Evolutionary conservation across 1,139 yeast species (phyloP).

Genomic region (Pichia sp.): DNA sequence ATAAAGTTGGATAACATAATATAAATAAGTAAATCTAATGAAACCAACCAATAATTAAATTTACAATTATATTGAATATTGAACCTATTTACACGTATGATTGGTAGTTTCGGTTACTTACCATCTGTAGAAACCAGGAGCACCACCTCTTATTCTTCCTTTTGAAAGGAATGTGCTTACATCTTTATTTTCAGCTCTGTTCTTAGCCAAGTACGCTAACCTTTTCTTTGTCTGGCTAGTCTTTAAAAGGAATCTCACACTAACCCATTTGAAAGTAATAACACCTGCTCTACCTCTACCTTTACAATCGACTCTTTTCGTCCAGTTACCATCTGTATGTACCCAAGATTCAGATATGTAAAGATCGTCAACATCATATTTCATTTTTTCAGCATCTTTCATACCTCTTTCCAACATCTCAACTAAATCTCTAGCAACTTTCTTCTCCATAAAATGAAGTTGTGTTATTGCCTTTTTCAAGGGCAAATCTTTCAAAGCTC

Average conservation of each 20-base stretch:
- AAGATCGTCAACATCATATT: conserved; percentile 52
- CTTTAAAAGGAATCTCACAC: conserved; percentile 71
- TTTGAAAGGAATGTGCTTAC: conserved; percentile 37
- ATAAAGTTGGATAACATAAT: too few relatives aligned
- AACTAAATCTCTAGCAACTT: conserved; percentile 73
- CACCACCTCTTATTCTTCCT: conserved; percentile 37
- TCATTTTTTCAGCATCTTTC: conserved; percentile 56
- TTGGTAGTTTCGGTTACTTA: too few relatives aligned
- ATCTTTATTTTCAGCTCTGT: conserved; percentile 31
- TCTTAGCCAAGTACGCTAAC: conserved; percentile 49
- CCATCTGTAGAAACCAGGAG: conserved; percentile 47
- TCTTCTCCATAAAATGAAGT: conserved; percentile 80
- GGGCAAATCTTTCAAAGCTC: conserved; percentile 62
- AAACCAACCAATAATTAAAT: too few relatives aligned
- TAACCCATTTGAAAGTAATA: conserved; percentile 68
- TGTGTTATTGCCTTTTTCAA: conserved; percentile 83
- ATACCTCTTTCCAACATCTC: conserved; percentile 68
- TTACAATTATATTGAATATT: background rate
- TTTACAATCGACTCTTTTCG: conserved; percentile 69
- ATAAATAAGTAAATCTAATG: too few relatives aligned
- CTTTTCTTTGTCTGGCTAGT: conserved; percentile 55
- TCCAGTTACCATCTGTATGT: conserved; percentile 79
- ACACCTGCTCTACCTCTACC: conserved; percentile 90
- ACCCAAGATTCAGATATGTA: conserved; percentile 84
- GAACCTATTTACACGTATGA: conserved; percentile 3